phyloP scores from a whole-genome alignment of 176 grass and related monocot genomes.

The Aegilops sharonensis region DNA sequence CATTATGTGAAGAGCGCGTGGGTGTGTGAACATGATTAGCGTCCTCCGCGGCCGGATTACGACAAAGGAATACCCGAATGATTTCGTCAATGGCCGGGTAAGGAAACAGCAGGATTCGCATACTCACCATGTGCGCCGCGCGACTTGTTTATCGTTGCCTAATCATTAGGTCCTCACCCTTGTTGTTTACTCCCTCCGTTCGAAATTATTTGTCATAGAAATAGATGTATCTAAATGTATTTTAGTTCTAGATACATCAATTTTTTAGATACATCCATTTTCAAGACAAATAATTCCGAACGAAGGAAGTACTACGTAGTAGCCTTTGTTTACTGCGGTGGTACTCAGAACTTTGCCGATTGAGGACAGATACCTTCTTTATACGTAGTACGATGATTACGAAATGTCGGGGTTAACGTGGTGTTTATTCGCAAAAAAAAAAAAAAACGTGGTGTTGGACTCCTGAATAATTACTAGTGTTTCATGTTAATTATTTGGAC shows the following conservation, averaged over 20 bases:
- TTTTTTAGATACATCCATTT: too few species aligned
- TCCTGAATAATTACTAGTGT: background rate
- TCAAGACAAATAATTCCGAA: too few species aligned
- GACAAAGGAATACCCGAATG: background rate
- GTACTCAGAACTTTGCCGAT: background rate
- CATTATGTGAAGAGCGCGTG: background rate
- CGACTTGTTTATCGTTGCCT: background rate
- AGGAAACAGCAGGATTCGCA: constrained; percentile 35
- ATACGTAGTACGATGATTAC: background rate
- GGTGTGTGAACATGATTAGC: constrained; percentile 7
- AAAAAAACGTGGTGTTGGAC: background rate
- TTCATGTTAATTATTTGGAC: background rate
- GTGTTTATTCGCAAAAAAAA: too few species aligned
- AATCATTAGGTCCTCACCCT: background rate
- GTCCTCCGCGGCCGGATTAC: constrained; percentile 1
- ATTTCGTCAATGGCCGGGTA: constrained; percentile 27
- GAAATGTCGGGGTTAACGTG: constrained; percentile 5
- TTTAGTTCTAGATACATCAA: too few species aligned
- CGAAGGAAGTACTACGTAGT: too few species aligned
- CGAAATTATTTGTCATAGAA: too few species aligned
- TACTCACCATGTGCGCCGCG: constrained; percentile 31
- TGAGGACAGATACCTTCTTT: background rate
- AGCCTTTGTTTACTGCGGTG: too few species aligned
- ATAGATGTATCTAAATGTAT: too few species aligned
- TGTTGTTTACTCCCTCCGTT: too few species aligned